Conservation (phyloP, 1,139 yeast species). For the Lodderomyces theae region DNA sequence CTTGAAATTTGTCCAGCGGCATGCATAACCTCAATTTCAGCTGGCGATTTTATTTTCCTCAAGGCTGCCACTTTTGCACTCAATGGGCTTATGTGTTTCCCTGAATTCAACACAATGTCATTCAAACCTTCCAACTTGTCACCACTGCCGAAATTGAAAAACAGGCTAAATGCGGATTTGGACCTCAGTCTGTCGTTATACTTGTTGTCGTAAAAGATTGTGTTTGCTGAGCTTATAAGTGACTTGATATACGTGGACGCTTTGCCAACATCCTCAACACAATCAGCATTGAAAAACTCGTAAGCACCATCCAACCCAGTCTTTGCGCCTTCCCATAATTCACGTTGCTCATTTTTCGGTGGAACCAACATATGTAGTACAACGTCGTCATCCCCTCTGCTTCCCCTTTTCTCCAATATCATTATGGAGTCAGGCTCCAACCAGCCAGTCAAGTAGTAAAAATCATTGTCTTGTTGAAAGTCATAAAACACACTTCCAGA, state of each 20-base stretch:
- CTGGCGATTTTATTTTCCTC: slow-evolving; percentile 69
- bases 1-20: slow-evolving; percentile 81
- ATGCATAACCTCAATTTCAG: slow-evolving; percentile 77
- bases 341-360: slow-evolving; percentile 71
- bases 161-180: slow-evolving; percentile 11
- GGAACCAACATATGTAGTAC: slow-evolving; percentile 81
- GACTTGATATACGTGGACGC: slow-evolving; percentile 42
- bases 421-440: slow-evolving; percentile 85
- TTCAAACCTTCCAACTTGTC: slow-evolving; percentile 17
- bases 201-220: slow-evolving; percentile 50
- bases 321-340: slow-evolving; percentile 93
- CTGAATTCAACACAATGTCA: slow-evolving; percentile 21
- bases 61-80: slow-evolving; percentile 50
- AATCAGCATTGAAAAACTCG: slow-evolving; percentile 86
- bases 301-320: slow-evolving; percentile 82
- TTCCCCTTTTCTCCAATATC: slow-evolving; percentile 59
- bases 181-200: slow-evolving; percentile 11
- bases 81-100: slow-evolving; percentile 43
- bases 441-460: slow-evolving; percentile 89
- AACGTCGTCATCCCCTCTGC: slow-evolving; percentile 47
- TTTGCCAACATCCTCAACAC: slow-evolving; percentile 51
- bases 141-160: slow-evolving; percentile 11
- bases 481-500: slow-evolving; percentile 89
- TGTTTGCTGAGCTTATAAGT: slow-evolving; percentile 45
- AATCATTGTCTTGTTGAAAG: slow-evolving; percentile 88